A percentile compares a stretch with the other conserved stretches of the same genome.
phyloP scores from a whole-genome alignment of 495 filamentous ascomycete species.

The Talaromyces adpressus region DNA sequence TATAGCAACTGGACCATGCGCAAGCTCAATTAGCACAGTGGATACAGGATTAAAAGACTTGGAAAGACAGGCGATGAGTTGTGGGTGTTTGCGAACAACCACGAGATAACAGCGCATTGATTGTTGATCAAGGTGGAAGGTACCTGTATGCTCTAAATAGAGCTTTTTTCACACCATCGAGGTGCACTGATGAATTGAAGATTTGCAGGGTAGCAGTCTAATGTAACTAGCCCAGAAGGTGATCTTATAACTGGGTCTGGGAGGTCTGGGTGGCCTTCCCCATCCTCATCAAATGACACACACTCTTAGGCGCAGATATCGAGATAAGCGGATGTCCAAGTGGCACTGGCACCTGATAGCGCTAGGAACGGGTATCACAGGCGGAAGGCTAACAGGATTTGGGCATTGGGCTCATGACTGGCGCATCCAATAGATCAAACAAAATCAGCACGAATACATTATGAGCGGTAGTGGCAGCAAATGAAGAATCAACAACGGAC shows the following conservation, averaged over 20 bases:
- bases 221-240: neutral
- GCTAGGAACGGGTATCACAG: neutral
- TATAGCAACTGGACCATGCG: conserved; percentile 12
- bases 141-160: neutral
- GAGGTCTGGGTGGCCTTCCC: neutral
- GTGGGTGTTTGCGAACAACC: neutral
- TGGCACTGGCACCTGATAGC: neutral
- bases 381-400: neutral
- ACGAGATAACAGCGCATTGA: neutral
- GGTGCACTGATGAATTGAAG: neutral
- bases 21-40: neutral
- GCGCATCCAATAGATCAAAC: neutral
- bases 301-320: neutral
- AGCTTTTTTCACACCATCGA: conserved; percentile 1
- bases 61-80: neutral
- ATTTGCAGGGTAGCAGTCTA: conserved; percentile 2
- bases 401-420: neutral
- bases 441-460: neutral
- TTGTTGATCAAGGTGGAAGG: neutral
- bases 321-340: conserved; percentile 5
- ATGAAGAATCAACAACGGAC: neutral
- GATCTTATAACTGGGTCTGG: conserved; percentile 2
- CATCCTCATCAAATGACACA: neutral
- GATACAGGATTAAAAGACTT: neutral
- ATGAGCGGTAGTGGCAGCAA: neutral